phyloP scores from a whole-genome alignment of 345 rosid species.

The Gossypium turneri region DNA sequence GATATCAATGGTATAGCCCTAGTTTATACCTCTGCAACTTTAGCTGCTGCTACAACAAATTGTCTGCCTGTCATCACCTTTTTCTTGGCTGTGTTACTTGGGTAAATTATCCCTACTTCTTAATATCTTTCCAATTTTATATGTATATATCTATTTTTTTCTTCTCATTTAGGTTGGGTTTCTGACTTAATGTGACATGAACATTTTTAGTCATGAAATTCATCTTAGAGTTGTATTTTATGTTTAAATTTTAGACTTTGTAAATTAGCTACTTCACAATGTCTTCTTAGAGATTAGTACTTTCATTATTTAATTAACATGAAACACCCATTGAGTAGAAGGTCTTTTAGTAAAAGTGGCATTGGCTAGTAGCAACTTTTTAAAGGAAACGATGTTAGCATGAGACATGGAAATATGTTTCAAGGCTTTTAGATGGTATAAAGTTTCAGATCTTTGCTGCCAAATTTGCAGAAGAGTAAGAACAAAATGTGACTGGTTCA shows the following conservation, averaged over 20 bases:
- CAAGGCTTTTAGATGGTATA: no score
- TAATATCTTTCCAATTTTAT: neutral
- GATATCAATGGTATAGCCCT: slow-evolving; percentile 67
- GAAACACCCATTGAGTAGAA: neutral
- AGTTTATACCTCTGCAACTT: slow-evolving; percentile 66
- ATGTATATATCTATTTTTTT: no score
- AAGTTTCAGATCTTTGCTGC: no score
- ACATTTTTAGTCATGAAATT: no score
- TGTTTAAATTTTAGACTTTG: no score
- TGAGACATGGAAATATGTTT: neutral
- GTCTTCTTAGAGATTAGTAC: neutral
- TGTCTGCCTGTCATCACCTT: slow-evolving; percentile 87
- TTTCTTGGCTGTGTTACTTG: slow-evolving; percentile 70
- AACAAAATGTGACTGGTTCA: neutral
- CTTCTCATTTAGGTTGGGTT: no score
- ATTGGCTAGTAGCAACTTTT: neutral
- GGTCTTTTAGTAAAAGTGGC: no score
- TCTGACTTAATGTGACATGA: no score
- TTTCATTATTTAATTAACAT: neutral
- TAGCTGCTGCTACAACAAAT: slow-evolving; percentile 84
- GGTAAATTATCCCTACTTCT: slow-evolving; percentile 30
- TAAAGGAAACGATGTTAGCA: neutral
- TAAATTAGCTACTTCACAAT: neutral
- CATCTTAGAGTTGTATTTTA: no score
- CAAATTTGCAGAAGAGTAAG: neutral